Percentiles rank a stretch among this genome's conserved stretches.
Conservation (phyloP, 768 basidiomycete species). For the Boletus pseudopeckii region DNA sequence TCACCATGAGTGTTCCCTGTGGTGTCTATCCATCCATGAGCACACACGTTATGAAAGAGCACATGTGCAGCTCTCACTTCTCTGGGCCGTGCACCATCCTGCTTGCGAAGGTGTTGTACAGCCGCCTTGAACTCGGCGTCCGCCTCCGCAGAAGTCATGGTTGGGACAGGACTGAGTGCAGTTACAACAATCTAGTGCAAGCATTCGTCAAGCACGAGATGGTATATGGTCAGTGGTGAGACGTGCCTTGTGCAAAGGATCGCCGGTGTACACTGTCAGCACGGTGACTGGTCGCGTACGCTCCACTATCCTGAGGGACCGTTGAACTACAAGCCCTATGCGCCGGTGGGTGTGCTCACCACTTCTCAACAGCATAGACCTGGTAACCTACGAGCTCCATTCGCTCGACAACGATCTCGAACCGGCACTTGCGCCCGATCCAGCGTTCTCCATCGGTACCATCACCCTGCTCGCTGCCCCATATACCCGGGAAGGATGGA, state of each 20-base stretch:
- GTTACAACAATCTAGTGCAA: conserved; percentile 54
- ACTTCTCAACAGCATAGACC: conserved; percentile 85
- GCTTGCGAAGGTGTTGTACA: conserved; percentile 55
- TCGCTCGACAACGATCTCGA: conserved; percentile 47
- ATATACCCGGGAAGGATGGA: background rate
- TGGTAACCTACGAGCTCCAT: conserved; percentile 60
- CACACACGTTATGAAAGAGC: background rate
- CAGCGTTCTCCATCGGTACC: conserved; percentile 34
- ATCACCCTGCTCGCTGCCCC: conserved; percentile 13
- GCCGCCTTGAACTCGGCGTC: conserved; percentile 58
- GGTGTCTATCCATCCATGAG: conserved; percentile 43
- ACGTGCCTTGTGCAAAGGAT: conserved; percentile 60
- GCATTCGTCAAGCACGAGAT: conserved; percentile 10
- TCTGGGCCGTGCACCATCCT: conserved; percentile 70
- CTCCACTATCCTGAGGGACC: conserved; percentile 56
- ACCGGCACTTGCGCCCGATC: conserved; percentile 44
- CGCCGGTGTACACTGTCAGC: conserved; percentile 75
- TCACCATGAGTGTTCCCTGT: conserved; percentile 71
- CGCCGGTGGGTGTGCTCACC: conserved; percentile 42
- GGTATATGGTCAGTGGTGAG: background rate
- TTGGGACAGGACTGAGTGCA: conserved; percentile 45
- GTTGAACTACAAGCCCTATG: background rate
- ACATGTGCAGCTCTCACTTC: conserved; percentile 38
- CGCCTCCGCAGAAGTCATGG: conserved; percentile 42
- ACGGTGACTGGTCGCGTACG: conserved; percentile 56